Conservation (phyloP, 1,139 yeast genomes). For the Pneumocystis sp. region DNA sequence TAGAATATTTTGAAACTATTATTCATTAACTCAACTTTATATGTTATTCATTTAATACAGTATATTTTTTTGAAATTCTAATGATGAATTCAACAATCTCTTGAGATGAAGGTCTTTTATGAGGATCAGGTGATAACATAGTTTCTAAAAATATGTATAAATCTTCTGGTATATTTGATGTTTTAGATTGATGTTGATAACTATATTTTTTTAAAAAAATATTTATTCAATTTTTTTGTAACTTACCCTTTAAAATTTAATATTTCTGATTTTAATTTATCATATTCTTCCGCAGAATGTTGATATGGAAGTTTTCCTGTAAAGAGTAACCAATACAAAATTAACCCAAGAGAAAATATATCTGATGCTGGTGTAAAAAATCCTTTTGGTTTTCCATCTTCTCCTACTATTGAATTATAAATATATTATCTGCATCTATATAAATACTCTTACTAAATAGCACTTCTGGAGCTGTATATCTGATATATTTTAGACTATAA, state of each 20-base stretch:
- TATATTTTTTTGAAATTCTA: neutral
- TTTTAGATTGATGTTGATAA: neutral
- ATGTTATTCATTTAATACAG: neutral
- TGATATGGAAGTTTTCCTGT: slow-evolving; percentile 36
- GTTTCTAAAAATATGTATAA: neutral
- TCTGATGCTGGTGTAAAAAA: slow-evolving; percentile 33
- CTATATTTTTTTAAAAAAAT: neutral
- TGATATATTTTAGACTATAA: slow-evolving; percentile 6
- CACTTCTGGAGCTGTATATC: slow-evolving; percentile 11
- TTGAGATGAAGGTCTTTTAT: neutral
- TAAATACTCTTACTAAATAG: slow-evolving; percentile 4
- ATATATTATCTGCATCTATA: slow-evolving; percentile 2
- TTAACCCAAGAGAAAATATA: slow-evolving; percentile 69
- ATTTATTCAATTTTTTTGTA: neutral
- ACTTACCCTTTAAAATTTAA: slow-evolving; percentile 23
- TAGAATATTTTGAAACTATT: neutral
- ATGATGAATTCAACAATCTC: neutral
- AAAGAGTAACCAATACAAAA: slow-evolving; percentile 55
- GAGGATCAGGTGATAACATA: neutral
- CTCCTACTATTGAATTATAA: slow-evolving; percentile 17
- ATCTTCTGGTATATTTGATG: neutral
- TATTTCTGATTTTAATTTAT: slow-evolving; percentile 31
- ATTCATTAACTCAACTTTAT: neutral
- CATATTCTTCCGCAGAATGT: slow-evolving; percentile 23
- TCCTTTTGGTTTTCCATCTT: slow-evolving; percentile 45